phyloP scores from a whole-genome alignment of 2,329 filamentous ascomycete genomes.

The Alternaria conjuncta region DNA sequence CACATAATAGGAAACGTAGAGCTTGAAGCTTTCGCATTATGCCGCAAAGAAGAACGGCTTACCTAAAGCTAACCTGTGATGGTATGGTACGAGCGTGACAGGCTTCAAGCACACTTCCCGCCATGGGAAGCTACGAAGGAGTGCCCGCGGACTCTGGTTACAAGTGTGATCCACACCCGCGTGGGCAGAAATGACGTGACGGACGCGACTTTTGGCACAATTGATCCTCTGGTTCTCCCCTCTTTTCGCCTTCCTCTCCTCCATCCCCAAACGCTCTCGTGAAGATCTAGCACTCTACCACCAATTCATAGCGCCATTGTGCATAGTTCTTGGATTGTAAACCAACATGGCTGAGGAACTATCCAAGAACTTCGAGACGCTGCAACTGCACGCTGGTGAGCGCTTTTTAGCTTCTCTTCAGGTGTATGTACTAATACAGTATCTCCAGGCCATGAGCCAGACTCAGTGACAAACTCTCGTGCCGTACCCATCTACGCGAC shows the following conservation, averaged over 20 bases:
- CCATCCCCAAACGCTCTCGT: not conserved
- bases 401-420: not conserved
- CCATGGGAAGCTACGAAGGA: not conserved
- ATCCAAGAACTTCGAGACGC: constrained; percentile 57
- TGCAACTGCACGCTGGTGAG: constrained; percentile 59
- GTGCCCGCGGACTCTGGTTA: not conserved
- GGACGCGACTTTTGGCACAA: not conserved
- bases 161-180: not conserved
- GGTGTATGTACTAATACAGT: constrained; percentile 1
- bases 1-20: not conserved
- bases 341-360: constrained; percentile 48
- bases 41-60: not conserved
- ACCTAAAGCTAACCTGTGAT: not conserved
- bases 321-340: not conserved
- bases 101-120: not conserved
- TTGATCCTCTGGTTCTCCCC: not conserved
- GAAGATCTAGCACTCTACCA: not conserved
- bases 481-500: constrained; percentile 97
- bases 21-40: not conserved
- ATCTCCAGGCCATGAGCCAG: constrained; percentile 72
- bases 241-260: not conserved
- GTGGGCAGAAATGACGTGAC: constrained; percentile 9
- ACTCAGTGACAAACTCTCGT: constrained; percentile 81
- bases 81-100: not conserved
- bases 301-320: not conserved